A percentile compares a stretch with the other conserved stretches of the same genome.
Conservation (phyloP, 441 rosid species). For the Pelargonium myrrhifolium region DNA sequence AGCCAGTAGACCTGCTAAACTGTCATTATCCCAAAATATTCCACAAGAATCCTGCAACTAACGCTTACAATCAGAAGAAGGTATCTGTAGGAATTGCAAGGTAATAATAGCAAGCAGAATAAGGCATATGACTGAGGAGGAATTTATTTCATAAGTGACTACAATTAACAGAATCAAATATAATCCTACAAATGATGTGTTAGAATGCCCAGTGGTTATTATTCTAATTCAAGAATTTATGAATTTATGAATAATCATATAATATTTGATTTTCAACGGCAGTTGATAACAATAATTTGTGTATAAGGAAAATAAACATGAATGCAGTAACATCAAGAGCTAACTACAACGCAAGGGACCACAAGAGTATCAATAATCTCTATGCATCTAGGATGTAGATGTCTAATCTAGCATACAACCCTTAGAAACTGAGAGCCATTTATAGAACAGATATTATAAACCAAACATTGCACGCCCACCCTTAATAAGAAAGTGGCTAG, state of each 20-base stretch:
- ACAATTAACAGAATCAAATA: neutral
- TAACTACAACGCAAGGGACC: neutral
- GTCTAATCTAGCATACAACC: neutral
- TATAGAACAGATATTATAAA: neutral
- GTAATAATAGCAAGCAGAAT: neutral
- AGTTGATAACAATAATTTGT: neutral
- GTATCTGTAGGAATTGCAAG: neutral
- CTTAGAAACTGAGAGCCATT: neutral
- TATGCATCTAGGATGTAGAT: neutral
- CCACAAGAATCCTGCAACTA: constrained; percentile 32
- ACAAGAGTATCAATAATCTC: neutral
- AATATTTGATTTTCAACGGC: neutral
- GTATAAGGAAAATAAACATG: neutral
- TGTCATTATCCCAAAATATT: constrained; percentile 29
- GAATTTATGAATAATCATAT: neutral
- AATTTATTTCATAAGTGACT: neutral
- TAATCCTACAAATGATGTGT: neutral
- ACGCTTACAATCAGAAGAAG: constrained; percentile 13
- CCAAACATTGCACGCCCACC: neutral
- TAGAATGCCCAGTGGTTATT: neutral
- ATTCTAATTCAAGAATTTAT: neutral
- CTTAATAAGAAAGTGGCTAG: neutral
- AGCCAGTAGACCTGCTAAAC: constrained; percentile 29
- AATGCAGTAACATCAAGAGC: neutral
- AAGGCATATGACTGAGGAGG: neutral